phyloP scores from a whole-genome alignment of 2,329 filamentous ascomycete species.

The Allantophomopsis cytisporea region DNA sequence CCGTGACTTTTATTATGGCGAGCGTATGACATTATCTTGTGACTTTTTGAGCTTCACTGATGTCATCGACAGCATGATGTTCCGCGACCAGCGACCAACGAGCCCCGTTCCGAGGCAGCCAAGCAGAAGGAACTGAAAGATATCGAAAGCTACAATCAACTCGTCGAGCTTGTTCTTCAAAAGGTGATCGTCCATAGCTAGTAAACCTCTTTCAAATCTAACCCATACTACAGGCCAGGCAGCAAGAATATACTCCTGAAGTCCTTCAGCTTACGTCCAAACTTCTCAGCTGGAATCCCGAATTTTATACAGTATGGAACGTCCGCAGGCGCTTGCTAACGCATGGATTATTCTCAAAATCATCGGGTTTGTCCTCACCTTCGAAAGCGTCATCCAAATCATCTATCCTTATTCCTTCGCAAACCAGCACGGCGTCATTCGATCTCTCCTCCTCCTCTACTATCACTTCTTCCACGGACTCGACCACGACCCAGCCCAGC shows the following conservation, averaged over 20 bases:
- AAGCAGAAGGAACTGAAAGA: slow-evolving; percentile 58
- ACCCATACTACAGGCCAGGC: slow-evolving; percentile 14
- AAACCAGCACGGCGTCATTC: slow-evolving; percentile 48
- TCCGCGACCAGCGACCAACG: slow-evolving; percentile 47
- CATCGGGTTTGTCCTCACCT: slow-evolving; percentile 33
- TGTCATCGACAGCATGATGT: slow-evolving; percentile 59
- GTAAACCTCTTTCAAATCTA: slow-evolving; percentile 2
- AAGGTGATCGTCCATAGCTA: slow-evolving; percentile 32
- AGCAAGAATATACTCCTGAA: slow-evolving; percentile 25
- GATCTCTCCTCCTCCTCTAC: slow-evolving; percentile 41
- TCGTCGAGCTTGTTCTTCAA: slow-evolving; percentile 55
- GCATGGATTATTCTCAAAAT: slow-evolving; percentile 40
- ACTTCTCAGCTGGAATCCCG: slow-evolving; percentile 64
- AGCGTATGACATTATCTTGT: slow-evolving; percentile 17
- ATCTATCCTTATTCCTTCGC: slow-evolving; percentile 31
- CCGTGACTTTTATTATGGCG: slow-evolving; percentile 15
- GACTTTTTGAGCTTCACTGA: slow-evolving; percentile 13
- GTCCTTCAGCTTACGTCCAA: slow-evolving; percentile 58
- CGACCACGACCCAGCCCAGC: slow-evolving; percentile 34
- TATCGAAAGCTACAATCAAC: slow-evolving; percentile 60
- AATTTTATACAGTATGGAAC: slow-evolving; percentile 90
- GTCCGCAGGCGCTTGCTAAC: slow-evolving; percentile 61
- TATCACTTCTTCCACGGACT: slow-evolving; percentile 39
- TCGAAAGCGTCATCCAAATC: slow-evolving; percentile 39
- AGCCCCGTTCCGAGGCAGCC: slow-evolving; percentile 54